Percentiles rank a stretch among this genome's conserved stretches.
These are phyloP conservation scores for Rhododendron vialii DNA, from an alignment of 148 eudicot species.

Conservation along the genomic window DNA sequence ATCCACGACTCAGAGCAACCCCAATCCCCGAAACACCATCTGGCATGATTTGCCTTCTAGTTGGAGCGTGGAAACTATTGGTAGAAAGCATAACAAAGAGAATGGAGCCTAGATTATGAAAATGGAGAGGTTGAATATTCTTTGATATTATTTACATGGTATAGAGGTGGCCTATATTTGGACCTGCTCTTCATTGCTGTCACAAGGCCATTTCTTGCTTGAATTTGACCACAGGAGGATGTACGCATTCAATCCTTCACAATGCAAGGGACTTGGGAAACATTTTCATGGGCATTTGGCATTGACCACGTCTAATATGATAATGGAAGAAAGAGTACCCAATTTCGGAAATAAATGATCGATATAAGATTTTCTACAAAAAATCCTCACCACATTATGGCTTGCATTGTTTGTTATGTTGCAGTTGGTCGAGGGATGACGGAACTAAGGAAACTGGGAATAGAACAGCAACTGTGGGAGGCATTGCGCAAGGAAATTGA, in stretches of 20 bases:
- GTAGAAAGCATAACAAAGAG: not conserved
- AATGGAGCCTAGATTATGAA: not conserved
- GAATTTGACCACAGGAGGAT: not conserved
- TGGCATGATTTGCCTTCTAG: not conserved
- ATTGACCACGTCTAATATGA: not conserved
- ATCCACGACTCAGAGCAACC: not conserved
- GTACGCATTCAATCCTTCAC: not conserved
- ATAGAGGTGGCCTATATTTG: not conserved
- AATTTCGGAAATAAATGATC: not conserved
- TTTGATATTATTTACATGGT: not conserved
- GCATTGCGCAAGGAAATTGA: conserved; percentile 85
- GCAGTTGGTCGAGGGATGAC: conserved; percentile 27
- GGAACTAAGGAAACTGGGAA: conserved; percentile 48
- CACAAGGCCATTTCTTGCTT: not conserved
- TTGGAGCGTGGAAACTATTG: not conserved
- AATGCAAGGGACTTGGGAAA: not conserved
- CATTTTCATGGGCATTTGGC: not conserved
- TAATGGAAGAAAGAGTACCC: not conserved
- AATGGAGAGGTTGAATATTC: not conserved
- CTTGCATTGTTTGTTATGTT: not conserved
- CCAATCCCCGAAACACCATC: not conserved
- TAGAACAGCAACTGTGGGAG: conserved; percentile 94
- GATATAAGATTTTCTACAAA: not conserved
- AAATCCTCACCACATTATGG: not conserved
- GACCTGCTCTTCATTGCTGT: not conserved